These are phyloP conservation scores for Diddensiella transvaalensis DNA, from an alignment of 805 yeast genomes.

Conservation along the genomic window DNA sequence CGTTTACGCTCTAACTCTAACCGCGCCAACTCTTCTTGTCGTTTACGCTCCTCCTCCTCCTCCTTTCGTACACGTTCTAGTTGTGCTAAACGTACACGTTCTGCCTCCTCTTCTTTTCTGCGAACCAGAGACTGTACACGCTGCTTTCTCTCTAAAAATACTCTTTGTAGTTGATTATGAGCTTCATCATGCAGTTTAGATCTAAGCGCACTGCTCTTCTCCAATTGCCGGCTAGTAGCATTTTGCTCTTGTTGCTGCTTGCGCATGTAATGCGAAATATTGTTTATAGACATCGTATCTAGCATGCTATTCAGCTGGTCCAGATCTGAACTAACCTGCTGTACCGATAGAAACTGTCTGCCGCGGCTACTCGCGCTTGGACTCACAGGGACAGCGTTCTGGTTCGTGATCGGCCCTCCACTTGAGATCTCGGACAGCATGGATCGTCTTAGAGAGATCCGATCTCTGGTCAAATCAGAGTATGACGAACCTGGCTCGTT, in stretches of 20 bases:
- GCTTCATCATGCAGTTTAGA: neutral
- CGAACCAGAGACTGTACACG: constrained; percentile 1
- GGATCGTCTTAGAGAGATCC: neutral
- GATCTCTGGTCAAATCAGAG: neutral
- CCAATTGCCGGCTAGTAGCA: neutral
- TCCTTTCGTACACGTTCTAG: constrained; percentile 17
- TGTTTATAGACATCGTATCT: neutral
- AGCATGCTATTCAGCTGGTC: constrained; percentile 5
- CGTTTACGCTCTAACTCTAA: constrained; percentile 12
- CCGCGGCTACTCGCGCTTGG: neutral
- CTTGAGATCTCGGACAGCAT: neutral
- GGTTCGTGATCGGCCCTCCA: neutral
- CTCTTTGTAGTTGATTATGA: neutral
- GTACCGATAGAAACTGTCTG: neutral
- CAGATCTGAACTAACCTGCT: neutral
- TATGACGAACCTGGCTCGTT: too few species aligned
- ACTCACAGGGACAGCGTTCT: neutral
- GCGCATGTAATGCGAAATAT: neutral
- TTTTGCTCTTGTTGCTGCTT: neutral
- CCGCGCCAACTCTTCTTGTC: constrained; percentile 5
- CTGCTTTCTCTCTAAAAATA: constrained; percentile 1
- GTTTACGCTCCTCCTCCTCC: constrained; percentile 14
- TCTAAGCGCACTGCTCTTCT: neutral
- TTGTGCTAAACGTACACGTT: too few species aligned
- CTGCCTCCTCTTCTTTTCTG: constrained; percentile 8